These are phyloP conservation scores for Neurospora hispaniola DNA, from an alignment of 495 filamentous ascomycete species.

Conservation along the genomic window DNA sequence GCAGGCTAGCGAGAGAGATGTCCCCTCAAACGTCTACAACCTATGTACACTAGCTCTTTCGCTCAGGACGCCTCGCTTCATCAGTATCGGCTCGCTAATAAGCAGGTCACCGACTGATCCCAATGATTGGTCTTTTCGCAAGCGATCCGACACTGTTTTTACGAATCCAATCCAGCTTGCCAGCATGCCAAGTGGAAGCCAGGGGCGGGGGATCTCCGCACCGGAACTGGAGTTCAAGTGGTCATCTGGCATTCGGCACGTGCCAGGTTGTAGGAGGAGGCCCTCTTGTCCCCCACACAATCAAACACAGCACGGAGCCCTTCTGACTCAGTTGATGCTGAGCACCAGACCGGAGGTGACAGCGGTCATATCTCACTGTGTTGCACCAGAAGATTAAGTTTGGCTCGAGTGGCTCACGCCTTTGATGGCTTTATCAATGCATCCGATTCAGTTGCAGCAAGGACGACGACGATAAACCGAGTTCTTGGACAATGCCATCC, in stretches of 20 bases:
- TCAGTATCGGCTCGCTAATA: not conserved
- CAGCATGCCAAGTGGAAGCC: constrained; percentile 4
- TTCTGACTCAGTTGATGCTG: not conserved
- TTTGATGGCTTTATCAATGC: not conserved
- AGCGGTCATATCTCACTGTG: not conserved
- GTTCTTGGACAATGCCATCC: not conserved
- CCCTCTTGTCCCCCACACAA: not conserved
- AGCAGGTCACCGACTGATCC: not conserved
- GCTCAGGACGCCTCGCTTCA: not conserved
- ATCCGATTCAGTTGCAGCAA: not conserved
- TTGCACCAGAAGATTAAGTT: not conserved
- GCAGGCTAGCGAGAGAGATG: not conserved
- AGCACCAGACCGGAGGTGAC: not conserved
- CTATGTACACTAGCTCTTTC: not conserved
- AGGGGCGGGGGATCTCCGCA: constrained; percentile 7
- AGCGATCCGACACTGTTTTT: not conserved
- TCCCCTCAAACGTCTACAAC: not conserved
- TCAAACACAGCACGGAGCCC: not conserved
- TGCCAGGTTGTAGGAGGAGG: constrained; percentile 1
- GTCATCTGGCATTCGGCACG: constrained; percentile 13
- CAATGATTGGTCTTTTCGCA: not conserved
- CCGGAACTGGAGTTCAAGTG: constrained; percentile 1
- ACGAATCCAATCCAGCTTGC: constrained; percentile 2
- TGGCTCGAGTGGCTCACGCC: not conserved
- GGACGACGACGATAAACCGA: not conserved